Percentiles rank a stretch among this genome's conserved stretches.
Evolutionary conservation across 345 rosid genomes (phyloP).

Genomic region (Gossypium rotundifolium): DNA sequence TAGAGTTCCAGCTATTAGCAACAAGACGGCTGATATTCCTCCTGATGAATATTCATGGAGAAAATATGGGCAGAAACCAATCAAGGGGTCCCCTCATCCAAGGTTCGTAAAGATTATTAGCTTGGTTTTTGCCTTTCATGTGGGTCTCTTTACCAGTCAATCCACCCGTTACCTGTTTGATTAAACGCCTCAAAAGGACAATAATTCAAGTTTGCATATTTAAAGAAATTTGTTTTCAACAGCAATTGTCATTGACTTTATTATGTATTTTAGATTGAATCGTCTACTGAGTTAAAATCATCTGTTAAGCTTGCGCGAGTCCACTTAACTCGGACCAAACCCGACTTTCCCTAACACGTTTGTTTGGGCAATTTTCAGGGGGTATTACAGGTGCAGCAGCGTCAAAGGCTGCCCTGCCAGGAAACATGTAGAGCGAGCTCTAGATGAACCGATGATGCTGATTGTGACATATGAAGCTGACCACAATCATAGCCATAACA

Average conservation of each 20-base stretch:
- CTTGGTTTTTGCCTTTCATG: not conserved
- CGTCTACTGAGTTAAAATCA: slow-evolving; percentile 12
- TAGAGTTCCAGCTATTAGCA: slow-evolving; percentile 78
- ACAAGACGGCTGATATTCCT: slow-evolving; percentile 84
- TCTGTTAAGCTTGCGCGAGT: not conserved
- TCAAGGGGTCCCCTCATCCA: slow-evolving; percentile 97
- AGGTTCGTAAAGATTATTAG: slow-evolving; percentile 39
- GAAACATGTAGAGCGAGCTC: slow-evolving; percentile 86
- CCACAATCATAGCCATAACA: slow-evolving; percentile 45
- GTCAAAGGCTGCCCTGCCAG: slow-evolving; percentile 86
- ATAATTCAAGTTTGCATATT: not conserved
- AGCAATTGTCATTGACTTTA: slow-evolving; percentile 11
- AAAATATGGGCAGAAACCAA: slow-evolving; percentile 93
- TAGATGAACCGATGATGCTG: slow-evolving; percentile 70
- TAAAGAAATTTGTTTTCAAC: slow-evolving; percentile 5
- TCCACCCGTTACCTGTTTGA: slow-evolving; percentile 21
- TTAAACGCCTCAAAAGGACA: not conserved
- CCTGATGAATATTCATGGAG: slow-evolving; percentile 91
- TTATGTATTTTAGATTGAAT: not conserved
- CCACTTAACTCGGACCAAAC: slow-evolving; percentile 9
- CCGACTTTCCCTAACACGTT: slow-evolving; percentile 12
- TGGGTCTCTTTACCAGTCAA: too few relatives aligned
- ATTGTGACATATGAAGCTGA: slow-evolving; percentile 86
- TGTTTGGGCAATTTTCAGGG: slow-evolving; percentile 32
- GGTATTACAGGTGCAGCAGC: slow-evolving; percentile 92